These are phyloP conservation scores for Ceratocystis cacaofunesta DNA, from an alignment of 2,329 filamentous ascomycete genomes.

Conservation along the genomic window DNA sequence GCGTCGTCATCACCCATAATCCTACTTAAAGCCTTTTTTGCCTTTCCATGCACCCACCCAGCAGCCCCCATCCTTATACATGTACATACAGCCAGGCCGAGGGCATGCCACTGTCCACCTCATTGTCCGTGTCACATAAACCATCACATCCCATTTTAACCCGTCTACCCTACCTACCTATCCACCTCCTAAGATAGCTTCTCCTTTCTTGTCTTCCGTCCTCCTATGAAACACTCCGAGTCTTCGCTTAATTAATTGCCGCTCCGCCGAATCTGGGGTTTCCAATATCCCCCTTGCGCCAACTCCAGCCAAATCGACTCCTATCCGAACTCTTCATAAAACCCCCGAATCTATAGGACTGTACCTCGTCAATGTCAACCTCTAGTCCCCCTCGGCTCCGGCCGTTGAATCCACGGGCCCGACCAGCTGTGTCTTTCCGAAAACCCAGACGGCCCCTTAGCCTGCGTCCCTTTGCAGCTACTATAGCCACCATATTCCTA, in stretches of 20 bases:
- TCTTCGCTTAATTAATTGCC: neutral
- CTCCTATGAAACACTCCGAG: neutral
- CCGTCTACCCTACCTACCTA: neutral
- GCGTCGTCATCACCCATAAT: conserved; percentile 3
- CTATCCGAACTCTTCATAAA: neutral
- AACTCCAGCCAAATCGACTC: neutral
- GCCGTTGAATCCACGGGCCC: neutral
- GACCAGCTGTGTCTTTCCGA: neutral
- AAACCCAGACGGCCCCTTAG: neutral
- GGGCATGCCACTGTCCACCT: neutral
- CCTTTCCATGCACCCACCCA: neutral
- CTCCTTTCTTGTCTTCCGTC: neutral
- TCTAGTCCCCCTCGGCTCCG: neutral
- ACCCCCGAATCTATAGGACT: neutral
- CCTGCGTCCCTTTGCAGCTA: conserved; percentile 9
- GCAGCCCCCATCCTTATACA: neutral
- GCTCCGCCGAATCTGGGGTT: neutral
- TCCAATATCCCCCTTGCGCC: neutral
- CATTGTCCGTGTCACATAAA: too few relatives aligned
- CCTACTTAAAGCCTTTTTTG: neutral
- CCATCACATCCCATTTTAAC: neutral
- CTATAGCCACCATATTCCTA: conserved; percentile 6
- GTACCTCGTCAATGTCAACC: neutral
- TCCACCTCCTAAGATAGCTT: neutral
- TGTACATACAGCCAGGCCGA: neutral